Conservation (phyloP, 2,329 filamentous ascomycete species). For the Bipolaris victoriae region DNA sequence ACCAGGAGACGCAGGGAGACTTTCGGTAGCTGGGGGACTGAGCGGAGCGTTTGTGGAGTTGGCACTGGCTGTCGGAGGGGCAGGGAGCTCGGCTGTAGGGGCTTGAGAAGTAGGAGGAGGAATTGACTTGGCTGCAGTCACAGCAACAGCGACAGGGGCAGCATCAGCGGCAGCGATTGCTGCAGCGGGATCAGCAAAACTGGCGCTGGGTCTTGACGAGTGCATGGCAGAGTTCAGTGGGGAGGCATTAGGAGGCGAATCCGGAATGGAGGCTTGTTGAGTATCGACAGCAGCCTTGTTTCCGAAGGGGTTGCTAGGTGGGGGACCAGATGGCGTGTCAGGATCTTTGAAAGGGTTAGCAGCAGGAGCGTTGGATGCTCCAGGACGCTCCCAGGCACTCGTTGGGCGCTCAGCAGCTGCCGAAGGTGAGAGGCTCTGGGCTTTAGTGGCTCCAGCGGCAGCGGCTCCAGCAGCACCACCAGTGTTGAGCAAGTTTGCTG, state of each 20-base stretch:
- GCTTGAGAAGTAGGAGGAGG: slow-evolving; percentile 46
- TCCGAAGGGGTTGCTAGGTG: slow-evolving; percentile 62
- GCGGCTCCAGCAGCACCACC: slow-evolving; percentile 33
- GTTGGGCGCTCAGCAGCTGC: slow-evolving; percentile 25
- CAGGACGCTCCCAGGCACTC: slow-evolving; percentile 51
- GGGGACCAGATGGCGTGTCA: slow-evolving; percentile 48
- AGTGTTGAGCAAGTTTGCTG: slow-evolving; percentile 44
- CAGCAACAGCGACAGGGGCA: slow-evolving; percentile 49
- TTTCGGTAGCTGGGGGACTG: slow-evolving; percentile 68
- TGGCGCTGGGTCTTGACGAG: slow-evolving; percentile 31
- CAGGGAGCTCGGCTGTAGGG: slow-evolving; percentile 21
- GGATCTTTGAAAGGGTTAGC: slow-evolving; percentile 73
- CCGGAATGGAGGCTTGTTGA: slow-evolving; percentile 35
- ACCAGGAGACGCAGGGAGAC: slow-evolving; percentile 60
- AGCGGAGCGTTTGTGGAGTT: slow-evolving; percentile 47
- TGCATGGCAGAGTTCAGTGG: slow-evolving; percentile 30
- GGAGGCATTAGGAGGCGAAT: slow-evolving; percentile 31
- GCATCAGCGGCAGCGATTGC: slow-evolving; percentile 52
- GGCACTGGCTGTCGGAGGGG: slow-evolving; percentile 60
- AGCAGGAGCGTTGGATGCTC: slow-evolving; percentile 48
- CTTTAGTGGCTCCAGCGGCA: slow-evolving; percentile 30
- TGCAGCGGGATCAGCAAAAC: slow-evolving; percentile 41
- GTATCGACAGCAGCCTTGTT: slow-evolving; percentile 49
- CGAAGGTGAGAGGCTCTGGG: slow-evolving; percentile 28
- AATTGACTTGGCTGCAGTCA: slow-evolving; percentile 31